Conservation (phyloP, 1,139 yeast species). For the Magnusiomyces tetraspermus region DNA sequence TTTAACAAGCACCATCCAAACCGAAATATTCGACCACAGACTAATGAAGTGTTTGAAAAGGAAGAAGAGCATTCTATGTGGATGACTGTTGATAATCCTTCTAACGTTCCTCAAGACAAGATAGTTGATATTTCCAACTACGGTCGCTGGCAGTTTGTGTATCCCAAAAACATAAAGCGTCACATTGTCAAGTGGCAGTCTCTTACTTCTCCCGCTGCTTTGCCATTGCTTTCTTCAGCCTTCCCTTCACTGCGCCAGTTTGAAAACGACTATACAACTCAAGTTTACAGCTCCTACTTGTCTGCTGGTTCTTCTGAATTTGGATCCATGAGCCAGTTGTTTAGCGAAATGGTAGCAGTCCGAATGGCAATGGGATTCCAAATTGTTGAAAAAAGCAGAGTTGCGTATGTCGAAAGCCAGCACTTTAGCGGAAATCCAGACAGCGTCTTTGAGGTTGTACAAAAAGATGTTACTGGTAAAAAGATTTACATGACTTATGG, state of each 20-base stretch:
- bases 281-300: conserved; percentile 53
- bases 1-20: neutral
- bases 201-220: conserved; percentile 81
- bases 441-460: conserved; percentile 31
- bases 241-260: conserved; percentile 67
- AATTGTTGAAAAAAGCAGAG: conserved; percentile 64
- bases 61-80: conserved; percentile 19
- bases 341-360: conserved; percentile 81
- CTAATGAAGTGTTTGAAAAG: neutral
- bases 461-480: conserved; percentile 43
- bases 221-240: conserved; percentile 69
- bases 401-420: conserved; percentile 54
- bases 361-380: conserved; percentile 85
- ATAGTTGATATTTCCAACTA: conserved; percentile 31
- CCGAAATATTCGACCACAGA: neutral
- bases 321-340: conserved; percentile 49
- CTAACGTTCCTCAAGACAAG: conserved; percentile 21
- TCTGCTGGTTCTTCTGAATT: conserved; percentile 47
- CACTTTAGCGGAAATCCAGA: conserved; percentile 45
- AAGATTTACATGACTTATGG: conserved; percentile 67
- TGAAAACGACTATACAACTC: conserved; percentile 37
- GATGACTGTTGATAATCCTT: conserved; percentile 27
- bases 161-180: conserved; percentile 59
- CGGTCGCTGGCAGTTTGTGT: conserved; percentile 83
- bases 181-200: conserved; percentile 85